phyloP scores from a whole-genome alignment of 1,284 basidiomycete genomes.

The Mycena sp. region DNA sequence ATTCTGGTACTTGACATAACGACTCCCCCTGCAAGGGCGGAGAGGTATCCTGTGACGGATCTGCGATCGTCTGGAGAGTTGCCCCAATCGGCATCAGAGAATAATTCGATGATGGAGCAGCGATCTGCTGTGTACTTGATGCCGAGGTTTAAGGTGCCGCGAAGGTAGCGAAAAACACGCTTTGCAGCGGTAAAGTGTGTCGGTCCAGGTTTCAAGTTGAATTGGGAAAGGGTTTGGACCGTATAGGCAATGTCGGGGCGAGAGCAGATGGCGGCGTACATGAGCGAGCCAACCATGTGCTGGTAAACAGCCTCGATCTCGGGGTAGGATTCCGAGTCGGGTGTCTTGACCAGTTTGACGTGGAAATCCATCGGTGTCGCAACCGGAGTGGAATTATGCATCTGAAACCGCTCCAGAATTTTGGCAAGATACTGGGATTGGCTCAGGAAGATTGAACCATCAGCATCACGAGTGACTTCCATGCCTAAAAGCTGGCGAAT shows the following conservation, averaged over 20 bases:
- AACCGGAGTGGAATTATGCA: constrained; percentile 32
- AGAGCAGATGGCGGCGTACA: constrained; percentile 37
- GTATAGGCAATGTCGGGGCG: constrained; percentile 43
- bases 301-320: constrained; percentile 12
- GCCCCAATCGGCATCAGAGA: constrained; percentile 40
- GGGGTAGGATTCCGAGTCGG: constrained; percentile 23
- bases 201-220: constrained; percentile 31
- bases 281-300: constrained; percentile 18
- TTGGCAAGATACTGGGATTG: not conserved
- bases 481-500: constrained; percentile 15
- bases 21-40: constrained; percentile 36
- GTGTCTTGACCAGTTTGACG: constrained; percentile 29
- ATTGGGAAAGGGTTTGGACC: constrained; percentile 38
- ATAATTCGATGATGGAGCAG: constrained; percentile 18
- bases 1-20: no score
- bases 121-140: not conserved
- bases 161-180: constrained; percentile 41
- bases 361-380: constrained; percentile 38
- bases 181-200: constrained; percentile 36
- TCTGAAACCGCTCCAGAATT: constrained; percentile 16
- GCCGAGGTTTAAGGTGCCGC: constrained; percentile 34
- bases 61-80: constrained; percentile 29
- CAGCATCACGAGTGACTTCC: constrained; percentile 10
- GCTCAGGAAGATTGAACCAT: not conserved
- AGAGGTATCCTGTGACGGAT: constrained; percentile 37